Evolutionary conservation across 2,329 filamentous ascomycete genomes (phyloP).

Genomic region (Trichoderma atrobrunneum): DNA sequence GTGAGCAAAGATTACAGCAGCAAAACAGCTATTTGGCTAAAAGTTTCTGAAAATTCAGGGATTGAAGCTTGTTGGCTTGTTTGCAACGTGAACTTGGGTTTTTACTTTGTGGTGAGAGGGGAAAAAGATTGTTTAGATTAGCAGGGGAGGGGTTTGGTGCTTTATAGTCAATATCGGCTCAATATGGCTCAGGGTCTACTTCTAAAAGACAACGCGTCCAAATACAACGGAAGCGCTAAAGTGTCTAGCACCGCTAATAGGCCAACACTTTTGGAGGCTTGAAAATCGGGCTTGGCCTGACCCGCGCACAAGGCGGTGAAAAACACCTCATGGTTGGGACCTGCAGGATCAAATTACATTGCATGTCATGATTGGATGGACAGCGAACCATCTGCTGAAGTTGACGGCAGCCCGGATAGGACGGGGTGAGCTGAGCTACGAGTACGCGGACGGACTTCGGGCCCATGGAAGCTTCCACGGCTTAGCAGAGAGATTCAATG

Average conservation of each 20-base stretch:
- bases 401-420: neutral
- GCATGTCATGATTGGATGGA: neutral
- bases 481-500: neutral
- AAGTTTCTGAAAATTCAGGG: neutral
- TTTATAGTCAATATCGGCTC: slow-evolving; percentile 2
- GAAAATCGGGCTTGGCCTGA: slow-evolving; percentile 7
- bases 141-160: neutral
- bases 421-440: neutral
- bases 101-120: neutral
- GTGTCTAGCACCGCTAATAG: slow-evolving; percentile 1
- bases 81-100: neutral
- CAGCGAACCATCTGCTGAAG: neutral
- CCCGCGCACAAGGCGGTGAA: slow-evolving; percentile 13
- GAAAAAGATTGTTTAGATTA: neutral
- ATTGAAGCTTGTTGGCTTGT: neutral
- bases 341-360: slow-evolving; percentile 2
- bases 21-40: neutral
- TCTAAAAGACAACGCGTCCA: neutral
- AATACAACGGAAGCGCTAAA: neutral
- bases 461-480: neutral
- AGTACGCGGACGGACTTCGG: neutral
- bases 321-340: neutral
- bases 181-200: neutral
- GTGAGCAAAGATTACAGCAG: neutral
- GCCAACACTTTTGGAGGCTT: neutral